Percentiles rank a stretch among this genome's conserved stretches.
Conservation (phyloP, 176 grass and related monocot species). For the Hordeum marinum region DNA sequence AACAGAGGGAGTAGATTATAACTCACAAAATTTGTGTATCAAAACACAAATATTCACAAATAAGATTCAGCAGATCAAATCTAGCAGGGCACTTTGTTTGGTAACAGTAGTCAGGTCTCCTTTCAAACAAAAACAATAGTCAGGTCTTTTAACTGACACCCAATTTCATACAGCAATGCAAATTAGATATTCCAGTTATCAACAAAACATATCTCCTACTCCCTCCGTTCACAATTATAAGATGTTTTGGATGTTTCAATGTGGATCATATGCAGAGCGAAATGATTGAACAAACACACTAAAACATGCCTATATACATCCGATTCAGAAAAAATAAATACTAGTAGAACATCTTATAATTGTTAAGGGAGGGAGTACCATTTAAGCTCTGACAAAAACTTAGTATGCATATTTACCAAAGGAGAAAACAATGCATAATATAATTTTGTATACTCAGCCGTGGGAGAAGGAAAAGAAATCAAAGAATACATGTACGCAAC, state of each 20-base stretch:
- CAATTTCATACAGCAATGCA: not conserved
- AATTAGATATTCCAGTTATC: not conserved
- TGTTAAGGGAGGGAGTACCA: no score
- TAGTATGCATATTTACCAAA: not conserved
- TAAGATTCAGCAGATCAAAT: not conserved
- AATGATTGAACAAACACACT: no score
- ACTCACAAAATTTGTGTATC: not conserved
- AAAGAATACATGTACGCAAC: conserved; percentile 51
- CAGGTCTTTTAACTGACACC: not conserved
- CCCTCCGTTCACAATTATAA: no score
- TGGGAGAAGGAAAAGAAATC: conserved; percentile 27
- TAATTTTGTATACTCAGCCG: conserved; percentile 33
- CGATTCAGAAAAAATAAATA: not conserved
- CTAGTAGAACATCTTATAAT: not conserved
- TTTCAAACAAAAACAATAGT: not conserved
- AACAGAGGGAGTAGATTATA: no score
- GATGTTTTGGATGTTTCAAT: no score
- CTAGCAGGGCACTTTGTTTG: not conserved
- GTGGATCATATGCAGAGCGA: no score
- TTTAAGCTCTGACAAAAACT: not conserved
- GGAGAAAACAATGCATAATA: not conserved
- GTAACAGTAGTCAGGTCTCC: not conserved
- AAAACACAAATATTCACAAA: not conserved
- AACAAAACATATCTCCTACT: not conserved
- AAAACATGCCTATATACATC: no score